These are phyloP conservation scores for Penicillium expansum DNA, from an alignment of 2,329 filamentous ascomycete genomes.

Conservation along the genomic window DNA sequence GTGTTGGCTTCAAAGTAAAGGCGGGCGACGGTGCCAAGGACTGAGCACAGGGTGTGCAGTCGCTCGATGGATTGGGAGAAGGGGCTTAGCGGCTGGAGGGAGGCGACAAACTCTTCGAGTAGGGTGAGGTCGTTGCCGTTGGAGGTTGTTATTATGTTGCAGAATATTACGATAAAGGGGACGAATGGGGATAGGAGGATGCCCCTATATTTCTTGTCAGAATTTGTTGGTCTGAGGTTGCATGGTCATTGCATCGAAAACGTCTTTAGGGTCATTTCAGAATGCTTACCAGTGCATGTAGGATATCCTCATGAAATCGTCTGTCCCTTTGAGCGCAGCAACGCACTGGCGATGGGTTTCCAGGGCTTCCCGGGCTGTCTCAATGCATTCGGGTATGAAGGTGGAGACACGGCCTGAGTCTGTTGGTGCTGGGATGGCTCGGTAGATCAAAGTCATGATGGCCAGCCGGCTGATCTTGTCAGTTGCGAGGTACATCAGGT, in stretches of 20 bases:
- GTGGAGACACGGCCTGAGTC: conserved; percentile 24
- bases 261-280: neutral
- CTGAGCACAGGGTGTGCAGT: conserved; percentile 60
- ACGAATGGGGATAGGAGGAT: conserved; percentile 49
- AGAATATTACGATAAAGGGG: conserved; percentile 51
- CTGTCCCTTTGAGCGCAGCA: conserved; percentile 26
- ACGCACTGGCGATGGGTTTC: conserved; percentile 34
- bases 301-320: conserved; percentile 29
- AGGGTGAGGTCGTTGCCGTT: conserved; percentile 53
- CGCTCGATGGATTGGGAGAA: conserved; percentile 60
- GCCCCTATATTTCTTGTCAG: conserved; percentile 25
- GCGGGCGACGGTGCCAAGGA: conserved; percentile 60
- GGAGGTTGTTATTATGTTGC: conserved; percentile 53
- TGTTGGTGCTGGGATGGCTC: conserved; percentile 36
- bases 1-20: conserved; percentile 63
- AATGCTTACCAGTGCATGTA: conserved; percentile 38
- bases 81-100: conserved; percentile 52
- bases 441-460: conserved; percentile 41
- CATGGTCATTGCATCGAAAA: neutral
- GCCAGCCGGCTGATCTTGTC: conserved; percentile 38
- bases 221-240: neutral
- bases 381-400: conserved; percentile 39
- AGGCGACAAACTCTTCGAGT: conserved; percentile 57
- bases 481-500: conserved; percentile 30
- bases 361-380: conserved; percentile 37